Percentiles rank a stretch among this genome's conserved stretches.
These are phyloP conservation scores for Aspergillus luchuensis DNA, from an alignment of 2,329 filamentous ascomycete species.

Conservation along the genomic window DNA sequence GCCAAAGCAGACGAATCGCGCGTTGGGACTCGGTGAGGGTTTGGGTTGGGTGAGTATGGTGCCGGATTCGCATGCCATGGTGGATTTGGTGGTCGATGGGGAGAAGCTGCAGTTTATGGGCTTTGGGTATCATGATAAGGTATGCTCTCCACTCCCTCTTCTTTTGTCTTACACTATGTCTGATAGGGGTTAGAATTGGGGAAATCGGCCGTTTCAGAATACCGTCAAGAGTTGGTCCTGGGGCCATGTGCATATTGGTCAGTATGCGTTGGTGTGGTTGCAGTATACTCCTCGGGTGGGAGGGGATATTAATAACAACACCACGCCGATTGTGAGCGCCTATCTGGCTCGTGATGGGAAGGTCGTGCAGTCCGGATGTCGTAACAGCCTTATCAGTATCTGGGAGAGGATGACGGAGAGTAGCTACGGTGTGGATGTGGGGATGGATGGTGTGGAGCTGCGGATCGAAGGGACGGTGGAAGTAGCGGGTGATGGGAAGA, in stretches of 20 bases:
- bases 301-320: conserved; percentile 23
- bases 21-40: background rate
- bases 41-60: conserved; percentile 44
- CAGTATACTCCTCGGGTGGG: conserved; percentile 29
- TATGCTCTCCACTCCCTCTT: background rate
- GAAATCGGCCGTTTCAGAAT: conserved; percentile 36
- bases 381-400: conserved; percentile 16
- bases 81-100: conserved; percentile 36
- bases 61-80: conserved; percentile 36
- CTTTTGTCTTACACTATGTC: background rate
- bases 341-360: conserved; percentile 36
- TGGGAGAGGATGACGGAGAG: background rate
- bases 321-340: conserved; percentile 23
- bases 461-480: conserved; percentile 15
- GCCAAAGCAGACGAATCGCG: background rate
- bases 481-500: conserved; percentile 17
- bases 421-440: conserved; percentile 19
- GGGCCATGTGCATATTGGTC: conserved; percentile 48
- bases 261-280: conserved; percentile 51
- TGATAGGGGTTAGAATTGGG: conserved; percentile 44
- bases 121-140: conserved; percentile 51
- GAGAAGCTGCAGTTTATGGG: conserved; percentile 39
- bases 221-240: conserved; percentile 38
- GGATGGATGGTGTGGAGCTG: conserved; percentile 11
- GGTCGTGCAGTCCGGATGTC: conserved; percentile 31